Base-by-base conservation (phyloP, 169 alveolate genomes). In the Perkinsus marinus region DNA sequence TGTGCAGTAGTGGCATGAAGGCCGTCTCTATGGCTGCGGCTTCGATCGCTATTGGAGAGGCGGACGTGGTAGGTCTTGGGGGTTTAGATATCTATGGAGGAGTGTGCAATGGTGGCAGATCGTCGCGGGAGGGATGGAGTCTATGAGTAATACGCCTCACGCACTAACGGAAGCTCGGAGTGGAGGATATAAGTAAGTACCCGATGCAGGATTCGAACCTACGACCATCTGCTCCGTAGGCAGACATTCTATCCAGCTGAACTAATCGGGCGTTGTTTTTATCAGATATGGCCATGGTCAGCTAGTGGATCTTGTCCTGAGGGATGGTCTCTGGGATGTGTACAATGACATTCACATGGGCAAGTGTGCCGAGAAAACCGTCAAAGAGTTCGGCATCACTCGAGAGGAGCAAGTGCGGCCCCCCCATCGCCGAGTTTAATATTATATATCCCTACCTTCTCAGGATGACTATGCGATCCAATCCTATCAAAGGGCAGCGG, bases 281-380 rank as follows among this genome's bases (percentile, higher is more conserved):
- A 43, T 39, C 43, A 79, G 93, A 68, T 93, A 94, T 89, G 97
- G 97, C 34, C 94, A 96, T 89, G 95, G 94, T 0, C 92, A 91
- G 37, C 92, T 96, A 34, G 89, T 94, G 10, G 98, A 96, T 90
- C 93, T 95, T 13, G 91, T 96, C 89, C 94, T 95, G 17, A 90
- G 37, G 41, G 98, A 96, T 90, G 98, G 97, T 34, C 92, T 96
- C 36, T 92, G 95, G 93, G 98, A 96, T 94, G 96, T 94, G 10
- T 95, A 94, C 90, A 94, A 94, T 92, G 93, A 94, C 38, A 94
- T 95, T 57, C 96, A 97, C 41, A 97, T 97, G 98, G 98, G 98
- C 34, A 91, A 93, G 89, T 96, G 97, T 68, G 96, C 97, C 39
- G 99, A 97, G 93, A 96, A 95, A 92, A 94, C 95, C 7, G 95